phyloP scores from a whole-genome alignment of 1,284 basidiomycete genomes.

The Paramarasmius palmivorus region DNA sequence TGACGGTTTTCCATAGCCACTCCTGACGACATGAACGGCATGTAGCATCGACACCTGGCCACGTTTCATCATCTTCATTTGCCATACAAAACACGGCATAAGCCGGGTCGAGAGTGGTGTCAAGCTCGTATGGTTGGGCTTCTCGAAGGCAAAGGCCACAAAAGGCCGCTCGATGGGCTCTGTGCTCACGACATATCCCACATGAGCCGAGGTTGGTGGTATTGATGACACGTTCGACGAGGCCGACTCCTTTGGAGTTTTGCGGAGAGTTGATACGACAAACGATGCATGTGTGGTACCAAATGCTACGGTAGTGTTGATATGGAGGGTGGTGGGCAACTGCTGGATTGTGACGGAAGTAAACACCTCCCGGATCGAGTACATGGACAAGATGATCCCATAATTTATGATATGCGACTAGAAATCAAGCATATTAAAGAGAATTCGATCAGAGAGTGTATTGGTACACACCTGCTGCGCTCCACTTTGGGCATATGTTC shows the following conservation, averaged over 20 bases:
- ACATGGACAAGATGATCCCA: conserved; percentile 56
- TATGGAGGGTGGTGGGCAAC: conserved; percentile 34
- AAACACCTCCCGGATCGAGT: conserved; percentile 53
- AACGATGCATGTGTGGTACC: conserved; percentile 55
- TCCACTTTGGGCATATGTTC: conserved; percentile 48
- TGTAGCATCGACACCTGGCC: conserved; percentile 63
- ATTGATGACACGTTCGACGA: conserved; percentile 43
- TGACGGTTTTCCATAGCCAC: conserved; percentile 59
- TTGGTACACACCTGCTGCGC: conserved; percentile 42
- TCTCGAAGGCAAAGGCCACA: conserved; percentile 72
- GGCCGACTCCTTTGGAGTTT: conserved; percentile 46
- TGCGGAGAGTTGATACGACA: conserved; percentile 68
- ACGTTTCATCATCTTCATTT: conserved; percentile 71
- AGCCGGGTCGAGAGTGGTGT: conserved; percentile 30
- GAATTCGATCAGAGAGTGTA: conserved; percentile 6
- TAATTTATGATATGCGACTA: conserved; percentile 60
- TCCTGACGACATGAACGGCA: conserved; percentile 64
- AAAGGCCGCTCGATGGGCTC: conserved; percentile 48
- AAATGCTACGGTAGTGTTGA: conserved; percentile 41
- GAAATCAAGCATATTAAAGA: background rate
- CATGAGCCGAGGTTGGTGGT: conserved; percentile 47
- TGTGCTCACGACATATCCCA: conserved; percentile 64
- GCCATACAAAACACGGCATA: conserved; percentile 52
- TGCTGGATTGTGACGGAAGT: conserved; percentile 15
- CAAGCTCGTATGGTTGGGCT: conserved; percentile 41